These are phyloP conservation scores for Syzygium grande DNA, from an alignment of 345 rosid genomes.

Conservation along the genomic window DNA sequence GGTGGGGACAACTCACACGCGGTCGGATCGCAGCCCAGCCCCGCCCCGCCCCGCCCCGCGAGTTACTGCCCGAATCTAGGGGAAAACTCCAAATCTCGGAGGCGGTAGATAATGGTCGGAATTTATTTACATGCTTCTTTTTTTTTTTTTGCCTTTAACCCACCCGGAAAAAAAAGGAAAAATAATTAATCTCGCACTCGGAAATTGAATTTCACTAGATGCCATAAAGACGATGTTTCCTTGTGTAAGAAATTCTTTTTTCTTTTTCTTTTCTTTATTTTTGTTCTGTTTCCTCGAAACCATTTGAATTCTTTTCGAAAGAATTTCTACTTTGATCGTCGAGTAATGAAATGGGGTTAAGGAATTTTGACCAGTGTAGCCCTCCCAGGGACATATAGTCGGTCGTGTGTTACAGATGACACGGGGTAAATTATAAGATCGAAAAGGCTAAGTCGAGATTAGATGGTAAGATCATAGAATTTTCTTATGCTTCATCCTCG, in stretches of 20 bases:
- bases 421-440: no score
- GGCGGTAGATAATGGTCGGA: neutral
- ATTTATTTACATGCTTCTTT: neutral
- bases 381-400: neutral
- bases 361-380: neutral
- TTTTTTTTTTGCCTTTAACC: neutral
- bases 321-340: neutral
- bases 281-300: fast-evolving
- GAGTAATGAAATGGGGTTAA: neutral
- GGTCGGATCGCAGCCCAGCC: neutral
- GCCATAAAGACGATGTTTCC: fast-evolving
- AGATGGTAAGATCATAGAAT: no score
- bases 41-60: neutral
- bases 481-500: no score
- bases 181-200: neutral
- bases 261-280: neutral
- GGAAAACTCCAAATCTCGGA: neutral
- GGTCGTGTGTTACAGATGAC: fast-evolving
- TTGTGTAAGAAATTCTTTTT: neutral
- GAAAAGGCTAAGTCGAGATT: no score
- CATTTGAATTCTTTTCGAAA: neutral
- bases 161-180: neutral
- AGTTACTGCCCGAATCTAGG: neutral
- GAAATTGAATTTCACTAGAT: neutral
- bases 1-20: neutral